These are phyloP conservation scores for Garcia nutans DNA, from an alignment of 345 rosid species.

Conservation along the genomic window DNA sequence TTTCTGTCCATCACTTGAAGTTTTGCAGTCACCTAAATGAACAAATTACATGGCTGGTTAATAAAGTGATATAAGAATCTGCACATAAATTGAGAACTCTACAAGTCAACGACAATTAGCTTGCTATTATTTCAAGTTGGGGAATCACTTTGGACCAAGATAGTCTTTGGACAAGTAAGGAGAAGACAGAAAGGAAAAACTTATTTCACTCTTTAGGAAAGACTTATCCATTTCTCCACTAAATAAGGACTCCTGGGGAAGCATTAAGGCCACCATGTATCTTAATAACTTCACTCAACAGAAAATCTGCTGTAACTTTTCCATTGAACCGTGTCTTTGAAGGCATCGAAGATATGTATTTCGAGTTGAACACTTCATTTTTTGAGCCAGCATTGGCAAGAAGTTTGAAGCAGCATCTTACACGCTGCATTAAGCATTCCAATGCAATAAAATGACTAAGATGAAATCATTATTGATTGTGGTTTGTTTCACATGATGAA, in stretches of 20 bases:
- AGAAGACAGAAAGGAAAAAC: neutral
- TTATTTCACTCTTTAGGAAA: neutral
- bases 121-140: neutral
- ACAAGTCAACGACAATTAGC: neutral
- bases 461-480: neutral
- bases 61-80: neutral
- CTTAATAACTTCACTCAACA: neutral
- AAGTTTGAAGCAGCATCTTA: neutral
- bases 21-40: conserved; percentile 56
- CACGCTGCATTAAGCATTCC: neutral
- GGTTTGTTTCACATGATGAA: neutral
- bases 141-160: neutral
- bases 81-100: neutral
- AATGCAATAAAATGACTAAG: neutral
- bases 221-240: neutral
- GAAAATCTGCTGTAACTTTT: neutral
- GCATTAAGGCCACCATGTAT: neutral
- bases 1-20: conserved; percentile 47
- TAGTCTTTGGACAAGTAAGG: neutral
- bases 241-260: neutral
- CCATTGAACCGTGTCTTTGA: neutral
- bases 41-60: conserved; percentile 14
- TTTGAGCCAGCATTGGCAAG: no score
- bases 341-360: neutral
- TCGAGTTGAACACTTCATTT: no score